Conservation (phyloP, 2,329 filamentous ascomycete species). For the Fusarium metavorans region DNA sequence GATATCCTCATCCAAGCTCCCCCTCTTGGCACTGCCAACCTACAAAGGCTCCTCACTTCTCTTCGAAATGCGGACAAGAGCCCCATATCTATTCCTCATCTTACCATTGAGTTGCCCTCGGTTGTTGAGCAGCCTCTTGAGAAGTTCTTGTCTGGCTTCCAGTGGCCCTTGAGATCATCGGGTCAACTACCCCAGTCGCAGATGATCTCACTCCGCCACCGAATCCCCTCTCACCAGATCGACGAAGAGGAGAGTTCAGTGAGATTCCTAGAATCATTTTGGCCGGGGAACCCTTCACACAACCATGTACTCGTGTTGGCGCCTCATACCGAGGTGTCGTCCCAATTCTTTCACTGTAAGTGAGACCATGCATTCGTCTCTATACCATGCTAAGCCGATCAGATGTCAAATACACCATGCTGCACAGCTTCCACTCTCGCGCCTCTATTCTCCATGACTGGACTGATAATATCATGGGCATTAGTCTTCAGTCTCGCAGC, state of each 20-base stretch:
- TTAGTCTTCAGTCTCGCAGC: slow-evolving; percentile 82
- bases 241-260: slow-evolving; percentile 78
- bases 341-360: slow-evolving; percentile 83
- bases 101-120: slow-evolving; percentile 87
- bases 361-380: background rate
- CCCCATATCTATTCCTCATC: slow-evolving; percentile 74
- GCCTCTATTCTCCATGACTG: slow-evolving; percentile 56
- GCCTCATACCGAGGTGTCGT: slow-evolving; percentile 82
- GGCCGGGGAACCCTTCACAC: slow-evolving; percentile 72
- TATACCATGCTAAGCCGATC: slow-evolving; percentile 27
- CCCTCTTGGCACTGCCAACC: slow-evolving; percentile 75
- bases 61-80: slow-evolving; percentile 81
- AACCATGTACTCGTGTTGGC: slow-evolving; percentile 89
- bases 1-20: slow-evolving; percentile 88
- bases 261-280: slow-evolving; percentile 88
- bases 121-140: slow-evolving; percentile 74
- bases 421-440: slow-evolving; percentile 82
- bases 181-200: slow-evolving; percentile 57
- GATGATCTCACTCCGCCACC: slow-evolving; percentile 78
- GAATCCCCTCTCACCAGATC: slow-evolving; percentile 71
- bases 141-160: slow-evolving; percentile 71
- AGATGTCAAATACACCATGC: slow-evolving; percentile 80
- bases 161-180: slow-evolving; percentile 70
- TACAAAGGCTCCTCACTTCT: slow-evolving; percentile 82
- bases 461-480: slow-evolving; percentile 74